phyloP scores from a whole-genome alignment of 106 monocot genomes.

The Acorus calamus region DNA sequence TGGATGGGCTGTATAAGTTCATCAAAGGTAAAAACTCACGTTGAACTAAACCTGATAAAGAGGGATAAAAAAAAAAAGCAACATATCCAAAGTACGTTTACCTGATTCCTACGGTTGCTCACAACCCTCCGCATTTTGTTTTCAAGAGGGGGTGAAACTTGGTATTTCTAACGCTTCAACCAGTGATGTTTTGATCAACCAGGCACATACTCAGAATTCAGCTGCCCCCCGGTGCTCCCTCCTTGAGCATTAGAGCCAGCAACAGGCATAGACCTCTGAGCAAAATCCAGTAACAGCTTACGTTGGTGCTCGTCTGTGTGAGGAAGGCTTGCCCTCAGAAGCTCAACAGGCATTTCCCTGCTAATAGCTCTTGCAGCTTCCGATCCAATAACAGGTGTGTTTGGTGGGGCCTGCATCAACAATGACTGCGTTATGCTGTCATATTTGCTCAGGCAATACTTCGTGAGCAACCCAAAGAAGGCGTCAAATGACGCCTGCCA shows the following conservation, averaged over 20 bases:
- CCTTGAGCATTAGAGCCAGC: constrained; percentile 29
- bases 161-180: background rate
- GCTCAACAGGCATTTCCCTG: constrained; percentile 82
- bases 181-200: constrained; percentile 10
- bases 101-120: constrained; percentile 4
- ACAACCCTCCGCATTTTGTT: background rate
- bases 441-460: constrained; percentile 75
- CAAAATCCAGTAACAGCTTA: constrained; percentile 53
- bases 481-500: constrained; percentile 97
- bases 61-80: background rate
- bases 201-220: constrained; percentile 51
- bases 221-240: constrained; percentile 10
- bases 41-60: background rate
- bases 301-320: constrained; percentile 67
- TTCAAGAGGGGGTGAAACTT: background rate
- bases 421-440: constrained; percentile 78
- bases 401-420: constrained; percentile 17
- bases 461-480: constrained; percentile 77
- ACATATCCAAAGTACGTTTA: background rate
- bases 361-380: constrained; percentile 49
- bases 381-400: constrained; percentile 13
- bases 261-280: constrained; percentile 59
- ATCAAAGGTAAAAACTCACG: background rate
- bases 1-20: background rate
- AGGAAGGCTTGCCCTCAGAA: constrained; percentile 65